Percentiles rank a stretch among this genome's conserved stretches.
phyloP scores from a whole-genome alignment of 768 basidiomycete genomes.

The Calvatia gigantea region DNA sequence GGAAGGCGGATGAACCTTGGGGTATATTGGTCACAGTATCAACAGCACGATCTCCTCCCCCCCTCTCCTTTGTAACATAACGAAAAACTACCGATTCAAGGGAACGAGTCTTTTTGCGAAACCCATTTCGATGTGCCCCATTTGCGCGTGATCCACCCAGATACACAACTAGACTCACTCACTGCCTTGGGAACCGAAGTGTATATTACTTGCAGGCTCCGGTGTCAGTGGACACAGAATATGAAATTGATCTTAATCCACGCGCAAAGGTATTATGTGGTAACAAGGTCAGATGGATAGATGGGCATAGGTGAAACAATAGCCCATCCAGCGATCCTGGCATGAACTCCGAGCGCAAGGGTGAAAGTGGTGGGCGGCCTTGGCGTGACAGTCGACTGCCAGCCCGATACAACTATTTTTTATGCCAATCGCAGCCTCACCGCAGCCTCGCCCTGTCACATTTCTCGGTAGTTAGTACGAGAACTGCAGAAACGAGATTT shows the following conservation, averaged over 20 bases:
- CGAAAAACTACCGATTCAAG: too few species aligned
- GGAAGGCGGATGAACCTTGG: too few species aligned
- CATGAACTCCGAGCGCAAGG: slow-evolving; percentile 87
- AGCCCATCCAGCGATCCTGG: slow-evolving; percentile 87
- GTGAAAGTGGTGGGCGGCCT: slow-evolving; percentile 86
- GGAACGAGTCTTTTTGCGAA: neutral
- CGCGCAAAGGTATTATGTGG: slow-evolving; percentile 63
- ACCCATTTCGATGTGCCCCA: too few species aligned
- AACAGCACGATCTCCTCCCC: too few species aligned
- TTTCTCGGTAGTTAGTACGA: too few species aligned
- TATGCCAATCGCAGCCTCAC: too few species aligned
- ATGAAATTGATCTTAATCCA: slow-evolving; percentile 90
- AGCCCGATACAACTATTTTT: too few species aligned
- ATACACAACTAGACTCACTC: slow-evolving; percentile 18
- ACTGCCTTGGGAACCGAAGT: slow-evolving; percentile 67
- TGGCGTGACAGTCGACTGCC: slow-evolving; percentile 84
- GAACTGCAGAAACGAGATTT: too few species aligned
- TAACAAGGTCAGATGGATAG: slow-evolving; percentile 74
- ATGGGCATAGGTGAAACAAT: slow-evolving; percentile 88
- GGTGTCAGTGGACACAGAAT: slow-evolving; percentile 69
- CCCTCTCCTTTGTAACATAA: too few species aligned
- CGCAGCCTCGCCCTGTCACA: too few species aligned
- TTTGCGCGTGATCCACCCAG: too few species aligned
- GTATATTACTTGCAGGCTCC: slow-evolving; percentile 76
- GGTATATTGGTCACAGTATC: too few species aligned